These are phyloP conservation scores for Gentiana straminea DNA, from an alignment of 257 asterid genomes.

Conservation along the genomic window DNA sequence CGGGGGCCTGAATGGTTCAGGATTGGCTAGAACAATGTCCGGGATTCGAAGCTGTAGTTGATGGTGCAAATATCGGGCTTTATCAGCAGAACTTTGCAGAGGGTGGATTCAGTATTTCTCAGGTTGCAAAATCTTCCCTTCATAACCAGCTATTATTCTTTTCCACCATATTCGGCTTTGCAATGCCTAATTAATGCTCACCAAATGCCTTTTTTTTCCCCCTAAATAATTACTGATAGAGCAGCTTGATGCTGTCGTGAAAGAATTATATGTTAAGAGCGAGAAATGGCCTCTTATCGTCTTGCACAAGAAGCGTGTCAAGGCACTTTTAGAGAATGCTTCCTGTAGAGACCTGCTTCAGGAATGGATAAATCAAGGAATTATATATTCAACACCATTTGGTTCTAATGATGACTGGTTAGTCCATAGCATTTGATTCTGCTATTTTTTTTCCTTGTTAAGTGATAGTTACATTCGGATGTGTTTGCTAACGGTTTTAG, in stretches of 20 bases:
- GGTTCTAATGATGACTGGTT: constrained; percentile 98
- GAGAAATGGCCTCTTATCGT: constrained; percentile 71
- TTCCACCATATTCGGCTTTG: constrained; percentile 3
- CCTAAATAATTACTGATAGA: constrained; percentile 31
- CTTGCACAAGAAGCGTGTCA: constrained; percentile 69
- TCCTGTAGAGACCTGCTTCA: constrained; percentile 56
- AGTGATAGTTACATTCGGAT: too few relatives aligned
- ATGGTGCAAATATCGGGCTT: constrained; percentile 89
- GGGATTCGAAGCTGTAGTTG: constrained; percentile 67
- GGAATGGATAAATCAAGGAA: constrained; percentile 58
- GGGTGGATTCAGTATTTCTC: constrained; percentile 78
- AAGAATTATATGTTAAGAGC: constrained; percentile 45
- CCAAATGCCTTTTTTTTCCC: neutral
- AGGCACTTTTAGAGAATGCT: constrained; percentile 59
- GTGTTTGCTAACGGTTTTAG: too few relatives aligned
- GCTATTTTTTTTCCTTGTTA: neutral
- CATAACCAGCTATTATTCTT: constrained; percentile 1
- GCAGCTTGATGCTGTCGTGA: constrained; percentile 93
- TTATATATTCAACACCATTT: constrained; percentile 72
- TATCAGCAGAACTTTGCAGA: constrained; percentile 84
- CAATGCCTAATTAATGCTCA: neutral
- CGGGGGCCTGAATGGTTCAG: constrained; percentile 20
- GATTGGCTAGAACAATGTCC: constrained; percentile 75
- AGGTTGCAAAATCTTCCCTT: constrained; percentile 43
- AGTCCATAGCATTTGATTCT: neutral